phyloP scores from a whole-genome alignment of 768 basidiomycete genomes.

The Pleurotus ostreatus region DNA sequence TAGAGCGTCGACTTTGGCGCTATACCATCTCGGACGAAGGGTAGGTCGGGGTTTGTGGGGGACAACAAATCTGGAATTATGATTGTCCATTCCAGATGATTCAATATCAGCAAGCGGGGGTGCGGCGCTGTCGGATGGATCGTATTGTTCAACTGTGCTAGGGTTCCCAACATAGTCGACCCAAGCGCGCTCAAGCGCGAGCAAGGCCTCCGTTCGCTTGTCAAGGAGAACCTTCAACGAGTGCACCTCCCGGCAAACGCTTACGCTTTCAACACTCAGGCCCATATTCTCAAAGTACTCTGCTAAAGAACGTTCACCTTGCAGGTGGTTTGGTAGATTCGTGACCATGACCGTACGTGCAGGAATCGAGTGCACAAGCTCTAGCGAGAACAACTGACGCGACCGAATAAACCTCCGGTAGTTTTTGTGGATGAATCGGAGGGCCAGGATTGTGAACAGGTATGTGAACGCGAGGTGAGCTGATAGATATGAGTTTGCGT shows the following conservation, averaged over 20 bases:
- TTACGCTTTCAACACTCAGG: conserved; percentile 88
- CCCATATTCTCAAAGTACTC: conserved; percentile 93
- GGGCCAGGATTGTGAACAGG: conserved; percentile 82
- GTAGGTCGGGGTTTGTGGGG: conserved; percentile 78
- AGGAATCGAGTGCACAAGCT: conserved; percentile 91
- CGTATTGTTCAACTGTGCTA: conserved; percentile 77
- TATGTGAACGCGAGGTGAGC: conserved; percentile 93
- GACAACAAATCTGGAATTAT: conserved; percentile 57
- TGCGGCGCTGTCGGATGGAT: conserved; percentile 57
- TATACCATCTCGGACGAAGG: conserved; percentile 70
- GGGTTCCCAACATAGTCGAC: conserved; percentile 92
- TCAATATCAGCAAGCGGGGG: conserved; percentile 47
- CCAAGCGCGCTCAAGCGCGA: conserved; percentile 84
- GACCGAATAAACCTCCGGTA: conserved; percentile 86
- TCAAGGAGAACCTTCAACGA: conserved; percentile 71
- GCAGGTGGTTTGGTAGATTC: conserved; percentile 78
- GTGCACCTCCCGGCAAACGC: conserved; percentile 79
- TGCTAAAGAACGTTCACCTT: conserved; percentile 79
- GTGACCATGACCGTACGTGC: conserved; percentile 91
- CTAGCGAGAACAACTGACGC: conserved; percentile 90
- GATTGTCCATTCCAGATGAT: conserved; percentile 47
- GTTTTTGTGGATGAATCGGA: conserved; percentile 85
- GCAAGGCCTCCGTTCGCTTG: conserved; percentile 72
- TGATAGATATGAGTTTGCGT: conserved; percentile 85
- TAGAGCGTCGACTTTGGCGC: conserved; percentile 78